Conservation (phyloP, 371 early-diverging fungal species). For the Mortierella polycephala region DNA sequence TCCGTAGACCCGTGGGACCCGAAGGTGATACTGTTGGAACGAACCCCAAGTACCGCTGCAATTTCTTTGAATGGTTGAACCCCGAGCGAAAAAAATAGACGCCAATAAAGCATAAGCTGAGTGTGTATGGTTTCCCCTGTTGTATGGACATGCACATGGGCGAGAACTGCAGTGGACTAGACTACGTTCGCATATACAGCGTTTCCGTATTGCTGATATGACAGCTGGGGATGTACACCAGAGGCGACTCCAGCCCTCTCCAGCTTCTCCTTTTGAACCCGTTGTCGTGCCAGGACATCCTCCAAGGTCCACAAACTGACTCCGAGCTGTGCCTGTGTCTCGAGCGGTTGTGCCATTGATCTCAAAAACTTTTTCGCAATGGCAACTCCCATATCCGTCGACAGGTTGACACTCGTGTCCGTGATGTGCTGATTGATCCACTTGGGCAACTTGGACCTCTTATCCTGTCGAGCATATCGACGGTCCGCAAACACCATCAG, state of each 20-base stretch:
- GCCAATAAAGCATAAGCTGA: too few species aligned
- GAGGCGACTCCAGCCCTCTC: slow-evolving; percentile 24
- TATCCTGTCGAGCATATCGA: slow-evolving; percentile 95
- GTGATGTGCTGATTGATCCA: slow-evolving; percentile 97
- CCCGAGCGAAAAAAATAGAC: slow-evolving; percentile 21
- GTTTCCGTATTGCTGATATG: slow-evolving; percentile 32
- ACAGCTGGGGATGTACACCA: slow-evolving; percentile 19
- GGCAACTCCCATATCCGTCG: slow-evolving; percentile 98
- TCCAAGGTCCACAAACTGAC: slow-evolving; percentile 71
- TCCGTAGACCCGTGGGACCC: slow-evolving; percentile 60
- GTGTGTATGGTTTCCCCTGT: too few species aligned
- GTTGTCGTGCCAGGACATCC: slow-evolving; percentile 66
- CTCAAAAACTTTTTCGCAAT: slow-evolving; percentile 95
- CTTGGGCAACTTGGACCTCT: slow-evolving; percentile 96
- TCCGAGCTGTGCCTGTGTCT: slow-evolving; percentile 68
- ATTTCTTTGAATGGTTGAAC: slow-evolving; percentile 70
- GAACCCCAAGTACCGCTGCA: slow-evolving; percentile 62
- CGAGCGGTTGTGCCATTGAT: slow-evolving; percentile 97
- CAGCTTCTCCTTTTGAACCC: slow-evolving; percentile 42
- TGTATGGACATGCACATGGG: too few species aligned
- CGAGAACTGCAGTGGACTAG: too few species aligned
- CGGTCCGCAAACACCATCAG: slow-evolving; percentile 99
- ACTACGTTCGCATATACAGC: too few species aligned
- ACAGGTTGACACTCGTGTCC: slow-evolving; percentile 92
- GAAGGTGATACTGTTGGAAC: slow-evolving; percentile 48